These are phyloP conservation scores for Emydomyces testavorans DNA, from an alignment of 2,329 filamentous ascomycete genomes.

Conservation along the genomic window DNA sequence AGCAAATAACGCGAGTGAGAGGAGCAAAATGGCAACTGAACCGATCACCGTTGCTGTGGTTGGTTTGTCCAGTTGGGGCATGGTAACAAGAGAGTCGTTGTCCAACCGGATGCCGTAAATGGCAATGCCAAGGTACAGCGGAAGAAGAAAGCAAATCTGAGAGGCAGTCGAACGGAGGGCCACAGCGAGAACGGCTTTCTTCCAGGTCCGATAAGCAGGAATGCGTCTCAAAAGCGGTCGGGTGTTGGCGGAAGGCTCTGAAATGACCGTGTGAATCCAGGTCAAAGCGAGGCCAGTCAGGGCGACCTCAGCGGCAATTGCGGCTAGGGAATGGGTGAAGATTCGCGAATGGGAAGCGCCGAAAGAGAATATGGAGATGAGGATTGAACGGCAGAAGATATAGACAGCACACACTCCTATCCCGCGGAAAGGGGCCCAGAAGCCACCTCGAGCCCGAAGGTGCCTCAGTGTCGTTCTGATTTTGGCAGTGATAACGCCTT, in stretches of 20 bases:
- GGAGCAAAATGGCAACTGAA: slow-evolving; percentile 19
- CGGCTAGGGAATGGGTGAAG: slow-evolving; percentile 40
- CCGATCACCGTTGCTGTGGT: slow-evolving; percentile 34
- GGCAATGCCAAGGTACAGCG: slow-evolving; percentile 30
- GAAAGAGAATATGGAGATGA: slow-evolving; percentile 38
- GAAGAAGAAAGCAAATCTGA: slow-evolving; percentile 39
- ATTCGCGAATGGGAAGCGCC: slow-evolving; percentile 30
- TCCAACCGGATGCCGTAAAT: slow-evolving; percentile 39
- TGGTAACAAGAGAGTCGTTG: slow-evolving; percentile 19
- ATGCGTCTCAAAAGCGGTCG: slow-evolving; percentile 54
- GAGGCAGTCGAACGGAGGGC: slow-evolving; percentile 50
- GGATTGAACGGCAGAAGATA: slow-evolving; percentile 33
- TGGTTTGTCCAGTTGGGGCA: slow-evolving; percentile 11
- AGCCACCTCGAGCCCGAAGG: slow-evolving; percentile 53
- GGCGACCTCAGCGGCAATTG: slow-evolving; percentile 48
- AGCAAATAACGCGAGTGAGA: slow-evolving; percentile 38
- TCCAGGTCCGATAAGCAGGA: slow-evolving; percentile 53
- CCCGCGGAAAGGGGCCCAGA: slow-evolving; percentile 58
- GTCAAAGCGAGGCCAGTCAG: slow-evolving; percentile 59
- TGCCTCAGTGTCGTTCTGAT: slow-evolving; percentile 49
- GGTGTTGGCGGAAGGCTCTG: slow-evolving; percentile 49
- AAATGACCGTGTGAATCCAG: slow-evolving; percentile 82
- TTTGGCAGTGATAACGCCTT: slow-evolving; percentile 50
- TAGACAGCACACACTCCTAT: slow-evolving; percentile 42
- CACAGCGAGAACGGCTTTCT: slow-evolving; percentile 58